phyloP scores from a whole-genome alignment of 345 rosid genomes.

The Noccaea bulbosa region DNA sequence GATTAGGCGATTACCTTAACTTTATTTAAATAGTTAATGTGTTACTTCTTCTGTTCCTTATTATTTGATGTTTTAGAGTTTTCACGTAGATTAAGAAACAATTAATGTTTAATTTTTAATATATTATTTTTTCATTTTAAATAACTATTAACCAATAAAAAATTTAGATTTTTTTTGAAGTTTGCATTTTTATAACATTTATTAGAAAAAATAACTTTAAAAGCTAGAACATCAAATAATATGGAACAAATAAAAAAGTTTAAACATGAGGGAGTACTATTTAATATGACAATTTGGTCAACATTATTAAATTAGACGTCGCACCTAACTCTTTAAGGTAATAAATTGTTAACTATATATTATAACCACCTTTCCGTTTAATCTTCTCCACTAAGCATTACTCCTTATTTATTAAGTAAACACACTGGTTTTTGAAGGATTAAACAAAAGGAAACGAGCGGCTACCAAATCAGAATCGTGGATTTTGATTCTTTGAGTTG shows the following conservation, averaged over 20 bases:
- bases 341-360: conserved; percentile 25
- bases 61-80: too few species aligned
- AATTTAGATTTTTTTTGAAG: too few species aligned
- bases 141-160: too few species aligned
- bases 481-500: conserved; percentile 31
- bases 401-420: conserved; percentile 10
- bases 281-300: conserved; percentile 32
- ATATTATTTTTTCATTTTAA: too few species aligned
- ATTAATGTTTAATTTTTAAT: too few species aligned
- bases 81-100: too few species aligned
- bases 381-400: conserved; percentile 27
- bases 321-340: conserved; percentile 47
- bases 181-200: too few species aligned
- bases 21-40: neutral
- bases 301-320: conserved; percentile 40
- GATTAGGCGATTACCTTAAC: neutral
- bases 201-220: too few species aligned
- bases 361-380: conserved; percentile 34
- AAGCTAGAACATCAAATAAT: too few species aligned
- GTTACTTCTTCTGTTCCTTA: too few species aligned
- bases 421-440: neutral
- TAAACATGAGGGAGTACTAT: too few species aligned
- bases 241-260: too few species aligned
- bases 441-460: conserved; percentile 23
- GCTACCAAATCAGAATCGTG: conserved; percentile 35